These are phyloP conservation scores for Clonostachys sp. DNA, from an alignment of 2,329 filamentous ascomycete genomes.

Conservation along the genomic window DNA sequence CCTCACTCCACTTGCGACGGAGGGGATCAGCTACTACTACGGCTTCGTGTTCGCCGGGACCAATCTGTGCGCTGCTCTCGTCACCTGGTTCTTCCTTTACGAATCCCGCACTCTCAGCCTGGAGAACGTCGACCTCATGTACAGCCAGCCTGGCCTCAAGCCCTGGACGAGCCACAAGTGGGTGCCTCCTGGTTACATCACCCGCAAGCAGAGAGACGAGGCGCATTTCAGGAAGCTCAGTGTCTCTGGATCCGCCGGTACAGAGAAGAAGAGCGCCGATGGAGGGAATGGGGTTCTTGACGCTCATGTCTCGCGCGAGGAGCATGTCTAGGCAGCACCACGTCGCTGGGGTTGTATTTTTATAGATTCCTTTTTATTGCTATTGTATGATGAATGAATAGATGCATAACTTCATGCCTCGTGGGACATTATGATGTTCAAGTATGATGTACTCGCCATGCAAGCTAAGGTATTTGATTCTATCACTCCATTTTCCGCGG, in stretches of 20 bases:
- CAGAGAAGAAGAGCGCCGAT: conserved; percentile 8
- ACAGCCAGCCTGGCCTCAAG: conserved; percentile 52
- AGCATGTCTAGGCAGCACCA: neutral
- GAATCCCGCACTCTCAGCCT: conserved; percentile 61
- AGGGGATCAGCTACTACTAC: conserved; percentile 56
- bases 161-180: conserved; percentile 56
- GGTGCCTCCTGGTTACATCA: conserved; percentile 39
- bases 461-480: too few relatives aligned
- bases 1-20: conserved; percentile 62
- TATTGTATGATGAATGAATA: neutral
- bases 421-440: too few relatives aligned
- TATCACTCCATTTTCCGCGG: too few relatives aligned
- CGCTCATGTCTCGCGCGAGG: neutral
- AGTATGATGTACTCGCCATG: too few relatives aligned
- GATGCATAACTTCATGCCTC: too few relatives aligned
- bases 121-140: conserved; percentile 72
- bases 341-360: neutral
- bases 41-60: conserved; percentile 64
- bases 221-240: conserved; percentile 12
- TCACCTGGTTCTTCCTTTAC: conserved; percentile 68
- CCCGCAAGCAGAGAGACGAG: conserved; percentile 27
- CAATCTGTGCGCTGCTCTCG: conserved; percentile 50
- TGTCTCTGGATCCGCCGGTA: neutral
- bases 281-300: neutral
- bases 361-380: neutral